Evolutionary conservation across 768 basidiomycete genomes (phyloP).

Genomic region (Lyophyllum shimeji): DNA sequence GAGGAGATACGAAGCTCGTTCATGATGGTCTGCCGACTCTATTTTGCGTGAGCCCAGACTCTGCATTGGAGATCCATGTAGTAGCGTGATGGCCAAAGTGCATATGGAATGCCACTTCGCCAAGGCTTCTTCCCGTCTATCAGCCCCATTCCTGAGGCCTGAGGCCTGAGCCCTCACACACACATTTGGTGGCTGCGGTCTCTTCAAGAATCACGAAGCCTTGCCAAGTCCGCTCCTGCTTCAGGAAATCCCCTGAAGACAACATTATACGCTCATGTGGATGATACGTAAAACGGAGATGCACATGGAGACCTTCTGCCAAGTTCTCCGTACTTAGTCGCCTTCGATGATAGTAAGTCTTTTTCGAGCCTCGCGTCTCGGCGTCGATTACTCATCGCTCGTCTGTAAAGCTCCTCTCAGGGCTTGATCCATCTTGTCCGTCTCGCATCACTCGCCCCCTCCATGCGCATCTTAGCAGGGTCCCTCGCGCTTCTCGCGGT

Average conservation of each 20-base stretch:
- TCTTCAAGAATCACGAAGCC: background rate
- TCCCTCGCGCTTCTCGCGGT: slow-evolving; percentile 1
- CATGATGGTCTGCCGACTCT: background rate
- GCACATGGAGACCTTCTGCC: slow-evolving; percentile 6
- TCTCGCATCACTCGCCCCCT: background rate
- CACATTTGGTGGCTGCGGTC: background rate
- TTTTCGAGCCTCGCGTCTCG: background rate
- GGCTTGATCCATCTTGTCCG: background rate
- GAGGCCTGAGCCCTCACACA: background rate
- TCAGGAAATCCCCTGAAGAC: background rate
- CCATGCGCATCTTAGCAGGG: background rate
- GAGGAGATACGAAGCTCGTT: background rate
- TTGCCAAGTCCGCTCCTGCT: slow-evolving; percentile 1
- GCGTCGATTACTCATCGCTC: background rate
- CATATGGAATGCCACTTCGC: slow-evolving; percentile 1
- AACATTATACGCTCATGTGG: background rate
- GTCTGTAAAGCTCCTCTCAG: background rate
- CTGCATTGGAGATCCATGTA: background rate
- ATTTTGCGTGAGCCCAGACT: background rate
- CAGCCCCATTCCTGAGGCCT: background rate
- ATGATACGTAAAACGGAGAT: background rate
- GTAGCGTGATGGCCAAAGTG: background rate
- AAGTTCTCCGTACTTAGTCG: background rate
- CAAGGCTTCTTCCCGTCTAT: background rate
- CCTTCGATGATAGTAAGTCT: background rate